Conservation (phyloP, 164 flowering plant species). For the Nymphaea colorata region DNA sequence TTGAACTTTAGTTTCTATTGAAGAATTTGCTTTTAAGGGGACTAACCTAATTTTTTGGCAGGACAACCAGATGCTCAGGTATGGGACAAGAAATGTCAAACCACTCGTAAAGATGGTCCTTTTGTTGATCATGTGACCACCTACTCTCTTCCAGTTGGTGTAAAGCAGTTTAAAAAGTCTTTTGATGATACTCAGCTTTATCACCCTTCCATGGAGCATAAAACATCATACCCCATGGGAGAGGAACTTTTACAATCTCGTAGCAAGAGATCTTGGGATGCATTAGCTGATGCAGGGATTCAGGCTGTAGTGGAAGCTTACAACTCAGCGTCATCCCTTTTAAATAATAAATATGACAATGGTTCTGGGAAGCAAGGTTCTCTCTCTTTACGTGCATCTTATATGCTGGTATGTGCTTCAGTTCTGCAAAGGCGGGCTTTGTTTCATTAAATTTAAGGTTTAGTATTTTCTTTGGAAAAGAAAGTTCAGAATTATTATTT, state of each 20-base stretch:
- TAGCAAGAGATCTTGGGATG: conserved; percentile 30
- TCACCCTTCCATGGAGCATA: conserved; percentile 8
- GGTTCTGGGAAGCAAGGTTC: conserved; percentile 49
- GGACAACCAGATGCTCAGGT: conserved; percentile 28
- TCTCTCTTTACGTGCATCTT: conserved; percentile 81
- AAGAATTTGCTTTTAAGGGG: too few species aligned
- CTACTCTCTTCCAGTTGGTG: conserved; percentile 74
- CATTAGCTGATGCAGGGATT: conserved; percentile 34
- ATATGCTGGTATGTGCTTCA: conserved; percentile 67
- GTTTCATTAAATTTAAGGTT: background rate
- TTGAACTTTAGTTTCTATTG: too few species aligned
- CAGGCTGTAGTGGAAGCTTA: conserved; percentile 34
- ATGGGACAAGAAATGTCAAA: conserved; percentile 42
- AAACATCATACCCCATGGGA: conserved; percentile 16
- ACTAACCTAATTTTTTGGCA: conserved; percentile 8
- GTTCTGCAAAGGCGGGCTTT: background rate
- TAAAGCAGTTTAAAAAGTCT: conserved; percentile 33
- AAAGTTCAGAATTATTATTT: too few species aligned
- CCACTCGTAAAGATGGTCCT: conserved; percentile 20
- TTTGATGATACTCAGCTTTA: conserved; percentile 13
- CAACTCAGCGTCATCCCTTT: conserved; percentile 25
- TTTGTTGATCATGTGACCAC: conserved; percentile 25
- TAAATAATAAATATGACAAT: conserved; percentile 27
- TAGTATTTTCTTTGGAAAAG: too few species aligned
- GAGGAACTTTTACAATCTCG: conserved; percentile 7